phyloP scores from a whole-genome alignment of 352 stramenopile genomes.

The Blastocystis sp. region DNA sequence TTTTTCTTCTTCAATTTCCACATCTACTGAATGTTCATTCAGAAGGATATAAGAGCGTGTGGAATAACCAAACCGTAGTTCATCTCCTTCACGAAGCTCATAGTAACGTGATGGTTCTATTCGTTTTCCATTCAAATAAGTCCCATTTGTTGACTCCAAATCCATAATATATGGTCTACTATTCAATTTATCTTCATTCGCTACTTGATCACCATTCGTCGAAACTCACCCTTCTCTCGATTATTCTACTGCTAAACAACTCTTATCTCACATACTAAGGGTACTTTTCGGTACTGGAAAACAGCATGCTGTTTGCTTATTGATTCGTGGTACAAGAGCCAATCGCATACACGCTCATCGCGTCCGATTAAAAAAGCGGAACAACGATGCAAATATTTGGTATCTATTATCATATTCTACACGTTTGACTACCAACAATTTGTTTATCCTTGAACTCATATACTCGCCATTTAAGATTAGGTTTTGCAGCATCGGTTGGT shows the following conservation, averaged over 20 bases:
- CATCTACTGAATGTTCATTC: slow-evolving; percentile 65
- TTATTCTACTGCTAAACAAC: neutral
- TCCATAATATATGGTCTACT: slow-evolving; percentile 77
- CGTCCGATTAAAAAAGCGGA: slow-evolving; percentile 78
- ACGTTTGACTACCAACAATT: slow-evolving; percentile 69
- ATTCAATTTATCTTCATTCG: neutral
- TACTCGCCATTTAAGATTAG: slow-evolving; percentile 73
- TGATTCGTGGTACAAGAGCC: slow-evolving; percentile 77
- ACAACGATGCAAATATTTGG: slow-evolving; percentile 79
- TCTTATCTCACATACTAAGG: neutral
- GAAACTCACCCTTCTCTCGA: slow-evolving; percentile 36
- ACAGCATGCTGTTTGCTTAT: slow-evolving; percentile 82
- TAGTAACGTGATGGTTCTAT: slow-evolving; percentile 78
- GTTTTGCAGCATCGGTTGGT: slow-evolving; percentile 73
- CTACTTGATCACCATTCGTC: slow-evolving; percentile 49
- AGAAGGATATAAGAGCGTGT: slow-evolving; percentile 80
- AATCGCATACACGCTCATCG: slow-evolving; percentile 78
- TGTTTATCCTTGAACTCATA: slow-evolving; percentile 80
- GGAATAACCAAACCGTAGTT: slow-evolving; percentile 79
- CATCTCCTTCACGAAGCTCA: slow-evolving; percentile 75
- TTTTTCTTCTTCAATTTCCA: neutral
- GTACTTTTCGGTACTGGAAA: slow-evolving; percentile 72
- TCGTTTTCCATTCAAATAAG: slow-evolving; percentile 74
- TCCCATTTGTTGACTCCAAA: slow-evolving; percentile 79
- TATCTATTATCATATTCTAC: slow-evolving; percentile 65